Evolutionary conservation across 129 eudicot genomes (phyloP).

Genomic region (Arctium minus): DNA sequence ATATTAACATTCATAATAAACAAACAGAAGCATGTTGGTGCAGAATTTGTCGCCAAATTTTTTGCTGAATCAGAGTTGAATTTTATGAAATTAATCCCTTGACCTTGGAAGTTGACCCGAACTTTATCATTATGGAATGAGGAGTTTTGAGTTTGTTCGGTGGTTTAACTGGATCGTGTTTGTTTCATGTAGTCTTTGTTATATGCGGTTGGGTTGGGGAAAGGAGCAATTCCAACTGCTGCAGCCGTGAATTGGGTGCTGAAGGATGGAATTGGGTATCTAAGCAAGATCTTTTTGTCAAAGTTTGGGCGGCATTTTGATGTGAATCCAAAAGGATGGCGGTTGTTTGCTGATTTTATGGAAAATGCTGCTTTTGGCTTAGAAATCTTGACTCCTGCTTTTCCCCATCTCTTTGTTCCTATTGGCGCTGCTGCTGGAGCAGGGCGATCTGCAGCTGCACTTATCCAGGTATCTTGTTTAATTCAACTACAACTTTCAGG

Average conservation of each 20-base stretch:
- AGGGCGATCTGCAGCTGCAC: slow-evolving; percentile 88
- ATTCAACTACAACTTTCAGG: background rate
- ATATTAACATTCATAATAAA: background rate
- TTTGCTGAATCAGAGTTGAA: background rate
- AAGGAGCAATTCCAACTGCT: slow-evolving; percentile 98
- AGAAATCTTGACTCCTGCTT: slow-evolving; percentile 97
- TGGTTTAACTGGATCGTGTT: slow-evolving; percentile 4
- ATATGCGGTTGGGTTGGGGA: slow-evolving; percentile 91
- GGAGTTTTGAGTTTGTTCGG: background rate
- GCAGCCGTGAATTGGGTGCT: slow-evolving; percentile 99
- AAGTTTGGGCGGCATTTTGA: slow-evolving; percentile 97
- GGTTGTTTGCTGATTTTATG: slow-evolving; percentile 86
- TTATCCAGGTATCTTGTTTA: slow-evolving; percentile 63
- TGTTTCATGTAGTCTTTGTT: slow-evolving; percentile 66
- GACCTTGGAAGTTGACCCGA: background rate
- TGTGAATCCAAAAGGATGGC: slow-evolving; percentile 98
- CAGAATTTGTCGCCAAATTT: background rate
- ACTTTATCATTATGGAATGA: background rate
- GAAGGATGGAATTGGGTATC: slow-evolving; percentile 94
- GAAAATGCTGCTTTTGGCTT: slow-evolving; percentile 95
- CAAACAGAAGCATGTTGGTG: background rate
- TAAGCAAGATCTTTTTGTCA: slow-evolving; percentile 89
- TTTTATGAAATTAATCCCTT: background rate
- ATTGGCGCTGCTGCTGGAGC: slow-evolving; percentile 99
- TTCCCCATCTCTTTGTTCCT: slow-evolving; percentile 90